Base-by-base conservation (phyloP, 2,329 filamentous ascomycete species). In the Fragosphaeria purpurea region DNA sequence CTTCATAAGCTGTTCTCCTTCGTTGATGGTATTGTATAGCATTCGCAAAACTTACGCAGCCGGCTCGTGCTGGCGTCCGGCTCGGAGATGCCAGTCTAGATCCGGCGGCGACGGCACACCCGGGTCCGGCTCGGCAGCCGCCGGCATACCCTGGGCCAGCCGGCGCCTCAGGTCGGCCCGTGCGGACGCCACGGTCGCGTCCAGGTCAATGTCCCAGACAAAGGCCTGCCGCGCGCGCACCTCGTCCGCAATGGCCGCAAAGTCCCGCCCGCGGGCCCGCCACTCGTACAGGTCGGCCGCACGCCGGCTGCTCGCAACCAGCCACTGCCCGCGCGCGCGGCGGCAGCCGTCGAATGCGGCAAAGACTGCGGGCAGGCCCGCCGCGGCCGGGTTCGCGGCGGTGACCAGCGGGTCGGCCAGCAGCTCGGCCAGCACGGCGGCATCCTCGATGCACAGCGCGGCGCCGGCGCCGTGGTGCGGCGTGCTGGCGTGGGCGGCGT, bases 401-500 rank as follows among this genome's bases (percentile, higher is more conserved):
- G 6, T 11, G 6, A 37, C 6, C 7, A 11, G 7, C 35, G 35
- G 35, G 11, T 37, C 35, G 0, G 67, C 69, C 0, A 82, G 63
- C 0, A 81, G 59, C 4, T 70, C 66, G 0, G 70, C 67, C 1
- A 73, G 58, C 3, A 72, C 62, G 12, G 66, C 65, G 1, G 64
- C 66, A 52, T 80, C 76, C 55, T 80, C 75, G 51, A 83, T 74
- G 1, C 74, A 76, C 57, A 81, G 71, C 1, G 76, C 77, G 0
- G 76, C 73, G 3, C 80, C 80, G 1, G 79, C 72, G 0, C 79
- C 80, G 41, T 80, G 75, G 40, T 79, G 75, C 0, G 80, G 80
- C 0, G 78, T 76, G 40, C 76, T 76, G 0, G 79, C 79, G 59
- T 84, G 80, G 0, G 80, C 81, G 0, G 80, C 79, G 58, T 85